Percentiles rank a stretch among this genome's conserved stretches.
phyloP scores from a whole-genome alignment of 306 rosid genomes.

The Adenanthera pavonina region DNA sequence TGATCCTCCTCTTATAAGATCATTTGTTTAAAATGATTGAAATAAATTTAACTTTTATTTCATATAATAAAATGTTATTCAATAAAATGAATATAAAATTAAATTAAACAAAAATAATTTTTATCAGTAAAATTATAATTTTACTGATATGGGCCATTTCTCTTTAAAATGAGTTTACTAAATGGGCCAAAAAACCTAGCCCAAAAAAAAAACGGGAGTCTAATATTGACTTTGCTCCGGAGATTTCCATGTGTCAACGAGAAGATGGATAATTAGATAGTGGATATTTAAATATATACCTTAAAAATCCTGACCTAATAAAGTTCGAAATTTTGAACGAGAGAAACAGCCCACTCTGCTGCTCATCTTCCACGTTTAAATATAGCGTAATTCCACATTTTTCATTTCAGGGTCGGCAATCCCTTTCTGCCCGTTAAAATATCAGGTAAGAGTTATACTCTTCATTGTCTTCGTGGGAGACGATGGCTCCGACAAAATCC shows the following conservation, averaged over 20 bases:
- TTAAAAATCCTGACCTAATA: background rate
- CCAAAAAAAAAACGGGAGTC: background rate
- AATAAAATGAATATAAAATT: too few species aligned
- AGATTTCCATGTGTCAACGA: background rate
- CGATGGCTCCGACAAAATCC: conserved; percentile 19
- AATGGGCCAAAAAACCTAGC: too few species aligned
- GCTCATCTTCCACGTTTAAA: conserved; percentile 18
- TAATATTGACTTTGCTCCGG: background rate
- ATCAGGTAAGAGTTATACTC: conserved; percentile 48
- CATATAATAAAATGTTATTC: too few species aligned
- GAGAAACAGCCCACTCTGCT: background rate
- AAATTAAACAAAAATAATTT: too few species aligned
- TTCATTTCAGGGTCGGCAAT: background rate
- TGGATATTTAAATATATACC: background rate
- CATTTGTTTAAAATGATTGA: too few species aligned
- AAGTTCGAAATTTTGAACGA: background rate
- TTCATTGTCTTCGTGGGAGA: conserved; percentile 26
- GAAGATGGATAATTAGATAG: too few species aligned
- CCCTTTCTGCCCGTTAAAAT: conserved; percentile 20
- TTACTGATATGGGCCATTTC: too few species aligned
- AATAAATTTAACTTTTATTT: too few species aligned
- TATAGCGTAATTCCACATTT: conserved; percentile 13
- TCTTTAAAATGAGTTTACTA: too few species aligned
- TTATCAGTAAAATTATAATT: too few species aligned
- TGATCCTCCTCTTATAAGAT: too few species aligned